Conservation (phyloP, 2,329 filamentous ascomycete genomes). For the Xylaria arbuscula region DNA sequence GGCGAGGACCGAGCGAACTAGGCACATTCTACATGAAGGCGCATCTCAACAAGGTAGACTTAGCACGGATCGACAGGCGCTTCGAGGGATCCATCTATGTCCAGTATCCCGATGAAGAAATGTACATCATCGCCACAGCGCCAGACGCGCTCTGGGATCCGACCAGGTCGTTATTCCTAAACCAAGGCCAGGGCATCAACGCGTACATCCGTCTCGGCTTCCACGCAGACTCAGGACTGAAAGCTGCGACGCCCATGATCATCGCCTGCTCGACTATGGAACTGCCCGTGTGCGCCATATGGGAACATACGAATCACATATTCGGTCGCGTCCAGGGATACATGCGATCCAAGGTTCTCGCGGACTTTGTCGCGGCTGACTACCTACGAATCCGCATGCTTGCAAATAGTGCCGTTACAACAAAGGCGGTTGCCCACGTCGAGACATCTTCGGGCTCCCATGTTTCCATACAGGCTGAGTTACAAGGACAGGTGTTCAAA, state of each 20-base stretch:
- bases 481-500: slow-evolving; percentile 1
- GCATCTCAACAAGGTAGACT: neutral
- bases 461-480: neutral
- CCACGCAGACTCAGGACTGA: neutral
- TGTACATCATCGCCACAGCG: neutral
- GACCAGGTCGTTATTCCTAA: slow-evolving; percentile 3
- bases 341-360: slow-evolving; percentile 1
- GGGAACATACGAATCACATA: neutral
- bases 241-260: neutral
- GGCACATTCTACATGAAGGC: slow-evolving; percentile 12
- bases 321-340: neutral
- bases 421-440: neutral
- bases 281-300: neutral
- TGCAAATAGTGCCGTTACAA: neutral
- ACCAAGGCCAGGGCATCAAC: slow-evolving; percentile 11
- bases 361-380: slow-evolving; percentile 3
- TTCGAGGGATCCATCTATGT: neutral
- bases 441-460: neutral
- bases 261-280: slow-evolving; percentile 6
- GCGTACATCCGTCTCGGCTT: neutral
- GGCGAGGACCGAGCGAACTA: neutral
- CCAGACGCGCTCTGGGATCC: slow-evolving; percentile 8
- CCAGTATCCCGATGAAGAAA: neutral
- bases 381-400: neutral
- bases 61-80: neutral